Percentiles rank a stretch among this genome's conserved stretches.
Conservation (phyloP, 495 filamentous ascomycete species). For the Aspergillus wentii region DNA sequence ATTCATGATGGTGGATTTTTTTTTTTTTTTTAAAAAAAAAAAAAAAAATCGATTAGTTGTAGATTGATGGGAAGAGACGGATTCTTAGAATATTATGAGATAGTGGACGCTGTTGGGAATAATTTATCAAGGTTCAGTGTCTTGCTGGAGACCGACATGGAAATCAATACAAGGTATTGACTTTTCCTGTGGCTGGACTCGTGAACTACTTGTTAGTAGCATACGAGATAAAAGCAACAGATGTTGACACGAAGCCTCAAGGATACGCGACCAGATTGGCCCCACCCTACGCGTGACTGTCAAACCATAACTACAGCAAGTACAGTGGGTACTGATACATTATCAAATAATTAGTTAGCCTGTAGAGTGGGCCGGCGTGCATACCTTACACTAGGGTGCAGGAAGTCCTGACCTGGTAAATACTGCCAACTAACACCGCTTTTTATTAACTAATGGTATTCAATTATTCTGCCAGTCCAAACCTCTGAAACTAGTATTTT, state of each 20-base stretch:
- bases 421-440: background rate
- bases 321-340: no score
- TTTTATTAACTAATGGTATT: background rate
- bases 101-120: no score
- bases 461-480: background rate
- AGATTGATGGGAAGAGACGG: no score
- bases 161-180: background rate
- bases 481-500: background rate
- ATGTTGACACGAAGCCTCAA: conserved; percentile 30
- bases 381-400: no score
- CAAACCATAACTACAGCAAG: no score
- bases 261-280: conserved; percentile 12
- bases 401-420: background rate
- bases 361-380: no score
- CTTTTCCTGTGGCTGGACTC: background rate
- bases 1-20: conserved; percentile 75
- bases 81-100: no score
- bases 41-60: no score
- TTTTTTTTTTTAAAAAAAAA: no score
- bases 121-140: no score
- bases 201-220: background rate
- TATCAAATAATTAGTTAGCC: no score
- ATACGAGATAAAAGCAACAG: background rate
- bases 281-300: conserved; percentile 12
- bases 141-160: no score